Conservation (phyloP, 1,139 yeast genomes). For the Meyerozyma sp. region DNA sequence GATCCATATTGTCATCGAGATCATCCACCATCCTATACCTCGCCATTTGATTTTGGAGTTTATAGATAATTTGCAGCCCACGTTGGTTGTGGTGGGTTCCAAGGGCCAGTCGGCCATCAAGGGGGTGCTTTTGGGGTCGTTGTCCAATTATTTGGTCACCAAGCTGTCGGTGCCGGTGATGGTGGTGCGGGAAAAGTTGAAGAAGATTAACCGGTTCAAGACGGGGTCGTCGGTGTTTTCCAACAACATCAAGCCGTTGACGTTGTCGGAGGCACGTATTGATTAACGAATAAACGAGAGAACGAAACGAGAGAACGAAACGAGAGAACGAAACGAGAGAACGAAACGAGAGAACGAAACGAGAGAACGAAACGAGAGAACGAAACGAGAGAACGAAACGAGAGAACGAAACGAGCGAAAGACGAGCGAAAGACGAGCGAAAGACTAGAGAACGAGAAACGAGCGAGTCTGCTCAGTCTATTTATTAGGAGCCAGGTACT, state of each 20-base stretch:
- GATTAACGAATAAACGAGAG: conserved; percentile 18
- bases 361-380: no score
- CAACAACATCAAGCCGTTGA: conserved; percentile 45
- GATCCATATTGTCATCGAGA: conserved; percentile 71
- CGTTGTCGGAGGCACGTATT: conserved; percentile 45
- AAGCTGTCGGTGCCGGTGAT: conserved; percentile 82
- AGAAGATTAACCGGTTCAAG: conserved; percentile 62
- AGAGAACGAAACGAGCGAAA: no score
- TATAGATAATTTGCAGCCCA: conserved; percentile 78
- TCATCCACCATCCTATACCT: conserved; percentile 82
- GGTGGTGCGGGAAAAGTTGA: conserved; percentile 82
- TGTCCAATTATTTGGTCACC: conserved; percentile 72
- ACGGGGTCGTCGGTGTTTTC: conserved; percentile 41
- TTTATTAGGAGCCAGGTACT: no score
- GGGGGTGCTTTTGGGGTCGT: conserved; percentile 71
- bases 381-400: no score
- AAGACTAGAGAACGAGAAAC: no score
- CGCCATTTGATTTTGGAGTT: conserved; percentile 79
- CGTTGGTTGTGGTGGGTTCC: conserved; percentile 77
- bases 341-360: no score
- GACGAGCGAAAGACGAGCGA: no score
- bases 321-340: no score
- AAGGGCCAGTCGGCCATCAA: conserved; percentile 71
- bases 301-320: background rate
- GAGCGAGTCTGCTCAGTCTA: no score